A percentile compares a stretch with the other conserved stretches of the same genome.
These are phyloP conservation scores for Nitzschia inconspicua DNA, from an alignment of 108 stramenopile species.

Conservation along the genomic window DNA sequence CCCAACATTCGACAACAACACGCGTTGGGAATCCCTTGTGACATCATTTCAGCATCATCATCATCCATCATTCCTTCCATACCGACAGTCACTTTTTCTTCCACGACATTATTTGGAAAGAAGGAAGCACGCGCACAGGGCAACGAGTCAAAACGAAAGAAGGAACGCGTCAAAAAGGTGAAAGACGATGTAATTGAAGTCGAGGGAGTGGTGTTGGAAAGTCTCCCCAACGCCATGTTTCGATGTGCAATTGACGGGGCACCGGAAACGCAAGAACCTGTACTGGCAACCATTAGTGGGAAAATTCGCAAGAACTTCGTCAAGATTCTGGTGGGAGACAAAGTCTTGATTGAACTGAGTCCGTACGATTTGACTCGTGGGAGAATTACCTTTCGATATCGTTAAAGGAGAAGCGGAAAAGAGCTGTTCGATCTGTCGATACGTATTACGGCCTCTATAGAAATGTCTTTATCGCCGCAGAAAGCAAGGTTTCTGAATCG, in stretches of 20 bases:
- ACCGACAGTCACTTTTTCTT: neutral
- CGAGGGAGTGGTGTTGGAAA: constrained; percentile 78
- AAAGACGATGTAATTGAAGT: constrained; percentile 93
- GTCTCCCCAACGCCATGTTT: constrained; percentile 93
- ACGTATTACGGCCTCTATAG: no score
- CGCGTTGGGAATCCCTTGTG: no score
- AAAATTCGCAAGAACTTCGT: constrained; percentile 92
- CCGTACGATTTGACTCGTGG: constrained; percentile 94
- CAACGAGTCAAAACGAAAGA: constrained; percentile 65
- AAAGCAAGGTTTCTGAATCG: no score
- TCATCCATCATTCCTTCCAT: neutral
- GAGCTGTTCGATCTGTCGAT: no score
- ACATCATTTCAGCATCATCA: no score
- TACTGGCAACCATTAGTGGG: constrained; percentile 89
- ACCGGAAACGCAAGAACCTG: constrained; percentile 72
- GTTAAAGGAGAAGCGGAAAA: no score
- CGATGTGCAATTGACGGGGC: constrained; percentile 84
- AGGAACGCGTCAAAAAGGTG: constrained; percentile 65
- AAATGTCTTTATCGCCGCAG: no score
- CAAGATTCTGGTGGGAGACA: constrained; percentile 91
- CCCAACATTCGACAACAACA: no score
- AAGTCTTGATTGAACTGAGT: constrained; percentile 88
- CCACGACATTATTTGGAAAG: constrained; percentile 59
- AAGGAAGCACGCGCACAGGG: constrained; percentile 76
- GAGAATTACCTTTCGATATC: constrained; percentile 88